A percentile compares a stretch with the other conserved stretches of the same genome.
These are phyloP conservation scores for Fusarium phyllophilum DNA, from an alignment of 2,329 filamentous ascomycete genomes.

Conservation along the genomic window DNA sequence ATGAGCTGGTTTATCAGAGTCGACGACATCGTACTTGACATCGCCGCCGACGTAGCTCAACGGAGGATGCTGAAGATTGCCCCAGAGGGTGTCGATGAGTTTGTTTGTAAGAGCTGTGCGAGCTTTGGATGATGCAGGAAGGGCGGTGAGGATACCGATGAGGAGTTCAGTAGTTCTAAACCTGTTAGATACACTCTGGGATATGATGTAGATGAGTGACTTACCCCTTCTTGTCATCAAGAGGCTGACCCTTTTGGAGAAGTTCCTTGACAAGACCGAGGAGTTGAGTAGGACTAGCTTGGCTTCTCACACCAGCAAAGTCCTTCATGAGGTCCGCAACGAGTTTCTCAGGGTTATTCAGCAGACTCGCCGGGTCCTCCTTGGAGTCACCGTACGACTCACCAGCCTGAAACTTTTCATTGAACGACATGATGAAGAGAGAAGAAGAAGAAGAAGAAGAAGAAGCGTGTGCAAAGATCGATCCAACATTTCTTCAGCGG, in stretches of 20 bases:
- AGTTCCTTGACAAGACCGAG: constrained; percentile 48
- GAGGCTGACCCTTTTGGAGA: constrained; percentile 57
- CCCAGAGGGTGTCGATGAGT: constrained; percentile 64
- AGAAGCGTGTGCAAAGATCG: neutral
- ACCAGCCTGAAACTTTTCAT: constrained; percentile 52
- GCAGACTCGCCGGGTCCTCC: constrained; percentile 40
- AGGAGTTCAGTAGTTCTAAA: constrained; percentile 53
- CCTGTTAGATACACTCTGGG: constrained; percentile 18
- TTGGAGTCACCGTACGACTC: constrained; percentile 48
- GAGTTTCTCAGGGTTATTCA: constrained; percentile 49
- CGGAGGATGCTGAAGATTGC: constrained; percentile 64
- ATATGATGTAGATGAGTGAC: neutral
- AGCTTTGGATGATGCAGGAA: constrained; percentile 49
- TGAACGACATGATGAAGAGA: constrained; percentile 44
- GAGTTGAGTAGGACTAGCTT: constrained; percentile 45
- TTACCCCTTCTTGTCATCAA: constrained; percentile 67
- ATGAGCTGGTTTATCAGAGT: constrained; percentile 46
- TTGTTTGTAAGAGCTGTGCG: constrained; percentile 57
- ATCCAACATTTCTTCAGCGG: neutral
- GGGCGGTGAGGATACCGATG: constrained; percentile 53
- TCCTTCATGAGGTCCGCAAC: constrained; percentile 49
- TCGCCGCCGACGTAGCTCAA: constrained; percentile 55
- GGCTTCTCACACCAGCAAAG: constrained; percentile 41
- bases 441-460: constrained; percentile 1
- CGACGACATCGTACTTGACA: constrained; percentile 52